Evolutionary conservation across 2,329 filamentous ascomycete species (phyloP).

Genomic region (Trichoderma sp.): DNA sequence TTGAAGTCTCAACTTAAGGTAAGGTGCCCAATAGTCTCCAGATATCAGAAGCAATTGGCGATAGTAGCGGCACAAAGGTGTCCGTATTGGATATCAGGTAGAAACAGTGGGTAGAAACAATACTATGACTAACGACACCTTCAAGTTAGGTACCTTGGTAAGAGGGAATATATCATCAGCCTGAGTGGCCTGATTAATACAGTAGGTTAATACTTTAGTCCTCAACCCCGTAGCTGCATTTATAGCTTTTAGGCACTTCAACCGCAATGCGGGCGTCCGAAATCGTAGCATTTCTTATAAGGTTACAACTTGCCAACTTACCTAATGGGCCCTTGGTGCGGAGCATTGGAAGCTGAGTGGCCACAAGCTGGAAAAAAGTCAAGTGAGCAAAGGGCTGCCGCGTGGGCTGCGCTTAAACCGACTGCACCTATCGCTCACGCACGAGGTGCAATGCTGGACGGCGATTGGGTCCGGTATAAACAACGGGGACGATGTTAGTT

Average conservation of each 20-base stretch:
- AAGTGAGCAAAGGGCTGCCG: neutral
- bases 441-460: constrained; percentile 33
- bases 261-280: neutral
- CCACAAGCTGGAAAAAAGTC: neutral
- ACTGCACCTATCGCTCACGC: constrained; percentile 35
- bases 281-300: neutral
- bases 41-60: neutral
- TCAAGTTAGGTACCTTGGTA: neutral
- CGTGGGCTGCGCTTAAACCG: neutral
- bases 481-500: constrained; percentile 6
- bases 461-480: constrained; percentile 32
- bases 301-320: neutral
- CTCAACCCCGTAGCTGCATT: neutral
- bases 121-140: neutral
- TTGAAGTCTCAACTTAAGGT: neutral
- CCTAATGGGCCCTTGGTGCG: neutral
- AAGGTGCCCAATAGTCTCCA: neutral
- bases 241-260: neutral
- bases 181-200: neutral
- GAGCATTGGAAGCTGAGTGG: neutral
- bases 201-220: neutral
- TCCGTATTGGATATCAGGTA: neutral
- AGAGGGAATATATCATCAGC: neutral
- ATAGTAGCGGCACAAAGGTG: neutral
- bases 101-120: neutral